Base-by-base conservation (phyloP, 164 flowering plant species). In the Paratinospora sagittata region DNA sequence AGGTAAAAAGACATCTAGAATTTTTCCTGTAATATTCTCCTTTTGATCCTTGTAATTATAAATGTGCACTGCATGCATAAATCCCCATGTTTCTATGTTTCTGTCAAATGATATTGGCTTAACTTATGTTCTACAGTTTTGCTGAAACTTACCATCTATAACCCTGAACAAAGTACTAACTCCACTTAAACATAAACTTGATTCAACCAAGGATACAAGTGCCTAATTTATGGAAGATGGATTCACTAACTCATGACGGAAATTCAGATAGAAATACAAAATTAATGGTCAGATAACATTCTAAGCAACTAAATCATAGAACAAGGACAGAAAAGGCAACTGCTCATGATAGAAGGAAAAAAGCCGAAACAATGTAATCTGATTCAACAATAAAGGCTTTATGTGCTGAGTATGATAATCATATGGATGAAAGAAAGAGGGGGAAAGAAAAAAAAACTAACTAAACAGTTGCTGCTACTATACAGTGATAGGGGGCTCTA, bases 401-500 rank as follows among this genome's bases (percentile, higher is more conserved):
- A 55, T 55, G 61, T 55, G 61, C 23, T 55, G 61, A 3, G 9
- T 23, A 55, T 19, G 61, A 55, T 43, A 43, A 55, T 4, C 24
- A 55, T n/a, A n/a, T 55, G 24, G 61, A 23, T 21, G 23, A 8
- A 16, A 1, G 26, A 55, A 55, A 55, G 61, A 55, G 24, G n/a
- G 61, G n/a, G 21, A 43, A 39, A 1, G 10, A 52, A 52, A n/a
- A 55, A 21, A 55, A 8, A 41, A n/a, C 24, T 55, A 55, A 55
- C 61, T 55, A 55, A 55, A 55, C 24, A 21, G 61, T 55, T 55
- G 24, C 24, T 55, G n/a, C 61, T 55, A 55, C 61, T 55, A n/a
- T 55, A 55, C 61, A 55, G 21, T 19, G 61, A 55, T 14, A 9
- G 47, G 47, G 47, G 0, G 47, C 47, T 43, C 47, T 43, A 43